Evolutionary conservation across 225 moss, liverwort and hornwort genomes (phyloP).

Genomic region (Physcomitrellopsis africana): DNA sequence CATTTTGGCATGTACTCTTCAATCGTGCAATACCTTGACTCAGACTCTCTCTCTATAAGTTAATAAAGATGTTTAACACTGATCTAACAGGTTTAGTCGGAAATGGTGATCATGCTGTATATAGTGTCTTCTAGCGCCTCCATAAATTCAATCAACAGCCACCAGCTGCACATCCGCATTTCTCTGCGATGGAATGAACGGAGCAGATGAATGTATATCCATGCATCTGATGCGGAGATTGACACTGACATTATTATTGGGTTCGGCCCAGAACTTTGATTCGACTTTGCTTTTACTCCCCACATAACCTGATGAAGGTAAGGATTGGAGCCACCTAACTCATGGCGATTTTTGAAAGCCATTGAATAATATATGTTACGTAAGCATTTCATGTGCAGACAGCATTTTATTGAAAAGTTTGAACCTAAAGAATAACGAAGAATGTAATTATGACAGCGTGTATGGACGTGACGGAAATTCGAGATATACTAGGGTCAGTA

Average conservation of each 20-base stretch:
- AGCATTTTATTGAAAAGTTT: too few species aligned
- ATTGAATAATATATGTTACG: too few species aligned
- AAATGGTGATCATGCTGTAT: conserved; percentile 31
- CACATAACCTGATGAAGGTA: conserved; percentile 32
- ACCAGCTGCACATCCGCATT: conserved; percentile 40
- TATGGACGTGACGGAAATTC: too few species aligned
- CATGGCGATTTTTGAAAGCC: too few species aligned
- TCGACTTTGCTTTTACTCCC: conserved; percentile 57
- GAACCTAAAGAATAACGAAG: too few species aligned
- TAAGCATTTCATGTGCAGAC: too few species aligned
- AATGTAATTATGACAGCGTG: too few species aligned
- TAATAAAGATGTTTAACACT: background rate
- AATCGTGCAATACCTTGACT: background rate
- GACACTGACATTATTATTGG: conserved; percentile 67
- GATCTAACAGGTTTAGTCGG: conserved; percentile 46
- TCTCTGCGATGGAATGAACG: conserved; percentile 54
- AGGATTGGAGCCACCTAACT: too few species aligned
- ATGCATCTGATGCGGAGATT: conserved; percentile 80
- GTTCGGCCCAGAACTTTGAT: conserved; percentile 58
- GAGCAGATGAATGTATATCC: conserved; percentile 52
- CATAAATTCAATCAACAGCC: conserved; percentile 80
- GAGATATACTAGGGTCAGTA: too few species aligned
- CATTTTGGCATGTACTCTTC: background rate
- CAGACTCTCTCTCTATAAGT: background rate
- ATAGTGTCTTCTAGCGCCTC: conserved; percentile 65